Base-by-base conservation (phyloP, 305 asterid species). In the Fraxinus paxiana region DNA sequence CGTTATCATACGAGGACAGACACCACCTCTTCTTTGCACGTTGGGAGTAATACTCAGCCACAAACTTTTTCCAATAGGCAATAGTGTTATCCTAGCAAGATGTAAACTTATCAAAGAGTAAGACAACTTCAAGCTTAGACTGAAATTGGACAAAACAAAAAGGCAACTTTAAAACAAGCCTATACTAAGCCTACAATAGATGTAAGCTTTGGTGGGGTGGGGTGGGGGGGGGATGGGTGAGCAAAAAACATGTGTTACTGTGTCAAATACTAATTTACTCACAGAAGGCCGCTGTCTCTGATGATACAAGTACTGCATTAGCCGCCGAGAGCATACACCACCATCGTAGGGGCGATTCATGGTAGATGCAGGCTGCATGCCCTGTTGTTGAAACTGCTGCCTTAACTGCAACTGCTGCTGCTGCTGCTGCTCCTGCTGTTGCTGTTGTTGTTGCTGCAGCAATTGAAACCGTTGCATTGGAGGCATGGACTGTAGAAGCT, bases 11-110 rank as follows among this genome's bases (percentile, higher is more conserved):
- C 28, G 89, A 81, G 67, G 98, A 95, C 80, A 95, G 88, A 84
- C 98, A 95, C 97, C 98, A 95, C 83, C 98, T 88, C 88, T 91
- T 93, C 93, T 95, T 95, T 54, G 98, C 96, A 80, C 93, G 91
- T 6, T 97, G 94, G 79, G 98, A 90, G 86, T 93, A 95, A 88
- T 93, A 93, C 84, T 95, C 98, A 1, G 96, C 90, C 74, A 95
- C 97, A 83, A 95, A 95, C 86, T 93, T 95, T 85, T 95, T 93
- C 98, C 98, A 95, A 84, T 95, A 95, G 74, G 93, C 94, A 86
- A 95, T 93, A 81, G 92, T 82, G 82, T 95, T 93, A 69, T 95
- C 97, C 98, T 95, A 26, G 70, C 61, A 87, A 82, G 80, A 81
- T 5, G 46, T 75, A 82, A 38, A 73, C 18, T 54, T 48, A 76